Base-by-base conservation (phyloP, 441 rosid genomes). In the Adansonia grandidieri region DNA sequence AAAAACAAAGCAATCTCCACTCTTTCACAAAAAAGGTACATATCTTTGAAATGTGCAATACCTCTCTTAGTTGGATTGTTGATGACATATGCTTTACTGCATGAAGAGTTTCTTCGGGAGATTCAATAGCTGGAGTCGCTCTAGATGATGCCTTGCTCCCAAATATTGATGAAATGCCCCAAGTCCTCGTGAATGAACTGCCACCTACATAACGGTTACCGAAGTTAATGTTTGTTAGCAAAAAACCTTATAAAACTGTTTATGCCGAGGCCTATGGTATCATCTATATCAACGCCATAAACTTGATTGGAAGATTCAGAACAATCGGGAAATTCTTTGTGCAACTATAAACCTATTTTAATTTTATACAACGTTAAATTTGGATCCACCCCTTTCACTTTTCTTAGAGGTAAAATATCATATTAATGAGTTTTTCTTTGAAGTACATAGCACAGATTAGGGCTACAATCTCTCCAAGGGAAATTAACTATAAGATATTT, bases 141-240 rank as follows among this genome's bases (percentile, higher is more conserved):
- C 76, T 81, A 47, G 84, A 64, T 6, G 85, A 82, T 68, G 63
- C 76, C 77, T 20, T 80, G 81, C 86, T 85, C 56, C 89, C 85
- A 54, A 90, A 85, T 67, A 88, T 77, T 6, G 89, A 79, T 60
- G 89, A 67, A 57, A 88, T 81, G 9, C 80, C 82, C 93, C 91
- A 82, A 80, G 71, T 83, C 71, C 73, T 79, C 48, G 74, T 70
- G 71, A 80, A 82, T 71, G 81, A 53, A 76, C 78, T 82, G 64
- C 76, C 78, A 61, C 75, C 82, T 77, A n/a, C 45, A 74, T 82
- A 50, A 74, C 62, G 69, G 74, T 74, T 48, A 57, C 58, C 51
- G 24, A 45, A 53, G 60, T 67, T 58, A 51, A 54, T 56, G 62
- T 56, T 48, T 17, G 15, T 71, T 60, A 68, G 70, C 28, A 50